Evolutionary conservation across 371 early-diverging fungal genomes (phyloP).

Genomic region (Phascolomyces articulosus): DNA sequence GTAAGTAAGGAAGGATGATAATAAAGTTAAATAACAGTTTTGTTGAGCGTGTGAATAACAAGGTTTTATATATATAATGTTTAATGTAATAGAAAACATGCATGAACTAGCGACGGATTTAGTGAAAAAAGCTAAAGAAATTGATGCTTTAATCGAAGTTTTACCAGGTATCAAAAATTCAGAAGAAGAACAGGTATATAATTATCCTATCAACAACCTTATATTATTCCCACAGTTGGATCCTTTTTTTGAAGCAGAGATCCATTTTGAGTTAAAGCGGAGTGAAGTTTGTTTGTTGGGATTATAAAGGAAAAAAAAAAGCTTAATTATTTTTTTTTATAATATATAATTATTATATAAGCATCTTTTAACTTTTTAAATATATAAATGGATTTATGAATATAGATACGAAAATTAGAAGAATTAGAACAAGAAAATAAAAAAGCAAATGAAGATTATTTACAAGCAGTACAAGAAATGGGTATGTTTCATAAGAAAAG

Average conservation of each 20-base stretch:
- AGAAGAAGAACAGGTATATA: slow-evolving; percentile 67
- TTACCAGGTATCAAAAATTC: slow-evolving; percentile 68
- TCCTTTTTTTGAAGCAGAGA: background rate
- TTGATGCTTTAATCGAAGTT: slow-evolving; percentile 69
- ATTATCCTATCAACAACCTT: background rate
- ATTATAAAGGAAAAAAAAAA: no score
- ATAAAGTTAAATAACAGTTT: background rate
- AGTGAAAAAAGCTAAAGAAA: slow-evolving; percentile 72
- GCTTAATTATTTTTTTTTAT: no score
- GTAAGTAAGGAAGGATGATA: slow-evolving; percentile 17
- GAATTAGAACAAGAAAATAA: slow-evolving; percentile 45
- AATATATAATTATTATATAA: no score
- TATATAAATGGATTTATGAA: no score
- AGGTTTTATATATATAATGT: no score
- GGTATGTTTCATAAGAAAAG: slow-evolving; percentile 24
- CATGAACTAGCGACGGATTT: slow-evolving; percentile 68
- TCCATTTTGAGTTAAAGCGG: no score
- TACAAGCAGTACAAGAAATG: slow-evolving; percentile 51
- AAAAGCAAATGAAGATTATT: slow-evolving; percentile 52
- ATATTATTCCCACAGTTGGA: background rate
- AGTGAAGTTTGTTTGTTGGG: no score
- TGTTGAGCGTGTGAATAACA: no score
- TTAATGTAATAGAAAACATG: slow-evolving; percentile 48
- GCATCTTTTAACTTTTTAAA: no score
- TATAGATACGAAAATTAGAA: slow-evolving; percentile 9